Conservation (phyloP, 2,329 filamentous ascomycete genomes). For the Xylogone sp. region DNA sequence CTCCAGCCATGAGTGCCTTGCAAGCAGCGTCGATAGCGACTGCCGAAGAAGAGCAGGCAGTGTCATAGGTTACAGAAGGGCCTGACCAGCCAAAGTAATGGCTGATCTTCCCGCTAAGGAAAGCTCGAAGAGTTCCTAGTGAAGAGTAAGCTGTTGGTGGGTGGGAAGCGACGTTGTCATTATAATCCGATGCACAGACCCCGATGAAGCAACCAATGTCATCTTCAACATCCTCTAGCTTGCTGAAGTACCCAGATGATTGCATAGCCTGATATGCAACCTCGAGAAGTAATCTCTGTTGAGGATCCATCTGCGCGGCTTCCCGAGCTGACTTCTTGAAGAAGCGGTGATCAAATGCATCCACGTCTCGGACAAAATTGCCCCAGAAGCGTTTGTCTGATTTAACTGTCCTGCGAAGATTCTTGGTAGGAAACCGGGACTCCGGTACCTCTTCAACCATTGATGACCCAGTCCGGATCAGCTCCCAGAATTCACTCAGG, state of each 20-base stretch:
- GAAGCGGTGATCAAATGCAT: conserved; percentile 13
- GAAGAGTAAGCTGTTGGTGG: no score
- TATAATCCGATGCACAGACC: background rate
- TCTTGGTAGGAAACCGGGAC: no score
- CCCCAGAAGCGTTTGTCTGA: no score
- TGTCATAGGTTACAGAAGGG: conserved; percentile 35
- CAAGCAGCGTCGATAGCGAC: conserved; percentile 27
- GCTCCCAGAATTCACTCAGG: no score
- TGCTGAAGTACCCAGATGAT: background rate
- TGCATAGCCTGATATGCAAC: conserved; percentile 9
- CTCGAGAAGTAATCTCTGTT: conserved; percentile 47
- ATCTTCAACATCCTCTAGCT: background rate
- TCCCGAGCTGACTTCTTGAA: conserved; percentile 13
- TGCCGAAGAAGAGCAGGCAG: conserved; percentile 34
- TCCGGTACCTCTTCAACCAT: no score
- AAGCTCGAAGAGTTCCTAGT: background rate
- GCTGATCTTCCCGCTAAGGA: background rate
- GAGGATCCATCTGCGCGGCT: conserved; percentile 35
- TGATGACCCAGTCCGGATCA: no score
- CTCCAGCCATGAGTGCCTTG: background rate
- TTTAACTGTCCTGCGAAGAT: no score
- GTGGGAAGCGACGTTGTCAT: no score
- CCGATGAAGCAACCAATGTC: background rate
- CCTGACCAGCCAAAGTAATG: conserved; percentile 12
- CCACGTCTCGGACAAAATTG: conserved; percentile 11